Base-by-base conservation (phyloP, 768 basidiomycete genomes). In the Arthromyces matolae region DNA sequence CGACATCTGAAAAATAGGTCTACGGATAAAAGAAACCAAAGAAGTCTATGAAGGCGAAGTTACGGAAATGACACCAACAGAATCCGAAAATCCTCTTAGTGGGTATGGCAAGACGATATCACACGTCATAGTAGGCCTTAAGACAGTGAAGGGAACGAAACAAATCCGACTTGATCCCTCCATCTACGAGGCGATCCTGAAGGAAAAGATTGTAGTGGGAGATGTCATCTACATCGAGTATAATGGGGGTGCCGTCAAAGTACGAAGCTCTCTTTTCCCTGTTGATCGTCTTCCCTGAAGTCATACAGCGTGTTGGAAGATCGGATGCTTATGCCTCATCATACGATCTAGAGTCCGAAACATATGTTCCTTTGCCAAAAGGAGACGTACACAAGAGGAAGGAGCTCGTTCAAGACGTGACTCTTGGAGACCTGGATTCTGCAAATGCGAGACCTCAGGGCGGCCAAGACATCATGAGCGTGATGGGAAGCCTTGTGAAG, bases 11-110 rank as follows among this genome's bases (percentile, higher is more conserved):
- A n/a, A n/a, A n/a, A n/a, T n/a, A 94, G 94, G 95, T 38, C 78
- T 98, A 29, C 83, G 95, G 64, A 96, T 98, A 75, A 98, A 98
- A 68, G 96, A 98, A 69, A 97, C 94, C 5, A 98, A 99, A 64
- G 93, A 96, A 61, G 93, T 98, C 6, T 98, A 94, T 67, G 95
- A 98, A 66, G 95, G 96, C 50, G 95, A 99, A 69, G 89, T 99
- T 14, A 98, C 95, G 8, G 95, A 98, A 61, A 71, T 98, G 51
- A 96, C 95, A 3, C 96, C 96, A 3, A 83, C 91, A 18, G 96
- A 98, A 70, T 80, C 95, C 12, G 95, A 98, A 67, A 98, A 98
- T 68, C 96, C 96, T 22, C 76, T 98, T 36, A 93, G 89, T 45
- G 94, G 95, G 33, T 98, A 97, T 65, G 96, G 96, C 52, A 99